phyloP scores from a whole-genome alignment of 495 filamentous ascomycete genomes.

The Hypoxylon intermedium region DNA sequence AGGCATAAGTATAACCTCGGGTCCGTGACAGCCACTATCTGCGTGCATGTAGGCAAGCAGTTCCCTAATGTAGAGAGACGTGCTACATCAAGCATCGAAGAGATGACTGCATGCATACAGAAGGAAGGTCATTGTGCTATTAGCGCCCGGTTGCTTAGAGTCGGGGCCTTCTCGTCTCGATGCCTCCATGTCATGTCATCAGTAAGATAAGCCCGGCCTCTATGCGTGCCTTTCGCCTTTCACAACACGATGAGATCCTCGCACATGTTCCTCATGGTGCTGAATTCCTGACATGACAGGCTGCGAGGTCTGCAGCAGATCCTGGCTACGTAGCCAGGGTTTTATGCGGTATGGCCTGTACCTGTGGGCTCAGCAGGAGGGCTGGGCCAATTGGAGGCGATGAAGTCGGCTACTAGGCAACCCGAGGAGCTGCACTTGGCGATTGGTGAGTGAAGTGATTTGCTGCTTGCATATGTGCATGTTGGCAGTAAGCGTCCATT shows the following conservation, averaged over 20 bases:
- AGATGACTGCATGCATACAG: slow-evolving; percentile 37
- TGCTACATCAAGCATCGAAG: slow-evolving; percentile 15
- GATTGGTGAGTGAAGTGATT: slow-evolving; percentile 41
- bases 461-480: slow-evolving; percentile 30
- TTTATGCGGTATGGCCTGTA: slow-evolving; percentile 27
- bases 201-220: slow-evolving; percentile 29
- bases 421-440: slow-evolving; percentile 33
- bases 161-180: slow-evolving; percentile 19
- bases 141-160: slow-evolving; percentile 21
- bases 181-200: slow-evolving; percentile 31
- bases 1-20: slow-evolving; percentile 20
- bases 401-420: slow-evolving; percentile 32
- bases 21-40: slow-evolving; percentile 11
- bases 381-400: slow-evolving; percentile 24
- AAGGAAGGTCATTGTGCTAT: slow-evolving; percentile 1
- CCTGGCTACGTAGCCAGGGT: slow-evolving; percentile 21
- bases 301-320: slow-evolving; percentile 29
- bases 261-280: slow-evolving; percentile 15
- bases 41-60: slow-evolving; percentile 7
- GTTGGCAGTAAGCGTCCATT: slow-evolving; percentile 34
- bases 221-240: slow-evolving; percentile 9
- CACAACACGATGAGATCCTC: slow-evolving; percentile 10
- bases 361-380: slow-evolving; percentile 28
- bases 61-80: slow-evolving; percentile 27
- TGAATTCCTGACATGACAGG: slow-evolving; percentile 28